phyloP scores from a whole-genome alignment of 345 rosid species.

The Carallia pectinifolia region DNA sequence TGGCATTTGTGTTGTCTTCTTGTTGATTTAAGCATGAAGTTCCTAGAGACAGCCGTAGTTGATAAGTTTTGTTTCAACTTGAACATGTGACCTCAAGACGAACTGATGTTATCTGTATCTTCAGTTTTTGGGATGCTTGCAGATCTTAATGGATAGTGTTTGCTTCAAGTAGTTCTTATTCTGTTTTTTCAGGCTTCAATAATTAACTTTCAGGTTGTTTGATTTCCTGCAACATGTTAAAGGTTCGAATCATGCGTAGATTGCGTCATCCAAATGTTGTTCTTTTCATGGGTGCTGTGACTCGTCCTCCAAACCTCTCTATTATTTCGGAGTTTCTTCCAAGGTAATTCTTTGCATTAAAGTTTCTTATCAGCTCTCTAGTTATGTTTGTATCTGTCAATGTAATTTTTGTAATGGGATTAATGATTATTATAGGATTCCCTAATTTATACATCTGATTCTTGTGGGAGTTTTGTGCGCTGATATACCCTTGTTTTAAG shows the following conservation, averaged over 20 bases:
- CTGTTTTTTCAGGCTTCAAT: background rate
- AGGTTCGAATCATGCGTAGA: constrained; percentile 99
- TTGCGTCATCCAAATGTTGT: constrained; percentile 98
- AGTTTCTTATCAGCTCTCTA: constrained; percentile 2
- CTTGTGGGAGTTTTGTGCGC: too few species aligned
- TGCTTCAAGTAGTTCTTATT: background rate
- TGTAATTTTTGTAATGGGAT: too few species aligned
- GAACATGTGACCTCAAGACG: background rate
- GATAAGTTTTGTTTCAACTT: background rate
- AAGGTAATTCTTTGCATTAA: constrained; percentile 46
- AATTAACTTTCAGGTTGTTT: background rate
- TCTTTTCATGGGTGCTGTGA: constrained; percentile 96
- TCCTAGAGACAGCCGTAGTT: too few species aligned
- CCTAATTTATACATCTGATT: too few species aligned
- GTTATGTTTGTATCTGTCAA: background rate
- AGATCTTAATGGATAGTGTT: too few species aligned
- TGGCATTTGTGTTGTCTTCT: too few species aligned
- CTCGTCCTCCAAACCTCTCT: constrained; percentile 98
- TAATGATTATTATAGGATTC: background rate
- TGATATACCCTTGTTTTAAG: too few species aligned
- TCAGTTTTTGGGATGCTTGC: too few species aligned
- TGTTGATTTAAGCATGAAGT: too few species aligned
- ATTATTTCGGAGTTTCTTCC: constrained; percentile 96
- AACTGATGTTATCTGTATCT: too few species aligned
- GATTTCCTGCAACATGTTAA: constrained; percentile 15